Conservation (phyloP, 2,329 filamentous ascomycete species). For the Ophiostoma ulmi region DNA sequence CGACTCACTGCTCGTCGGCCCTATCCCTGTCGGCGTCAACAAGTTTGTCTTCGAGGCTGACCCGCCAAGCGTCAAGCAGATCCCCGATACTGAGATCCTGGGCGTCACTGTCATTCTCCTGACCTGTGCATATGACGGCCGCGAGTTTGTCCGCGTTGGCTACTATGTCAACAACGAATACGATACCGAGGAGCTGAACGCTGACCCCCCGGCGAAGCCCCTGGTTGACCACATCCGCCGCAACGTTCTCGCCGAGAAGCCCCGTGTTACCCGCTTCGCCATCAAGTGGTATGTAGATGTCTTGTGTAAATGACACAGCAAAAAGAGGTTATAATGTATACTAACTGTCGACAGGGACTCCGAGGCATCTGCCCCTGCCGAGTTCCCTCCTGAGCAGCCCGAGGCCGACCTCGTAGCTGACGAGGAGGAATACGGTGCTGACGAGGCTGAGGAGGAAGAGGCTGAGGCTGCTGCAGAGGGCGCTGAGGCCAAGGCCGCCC, state of each 20-base stretch:
- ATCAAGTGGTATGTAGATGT: constrained; percentile 80
- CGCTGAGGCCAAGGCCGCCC: constrained; percentile 16
- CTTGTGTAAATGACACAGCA: too few species aligned
- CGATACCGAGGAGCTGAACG: constrained; percentile 80
- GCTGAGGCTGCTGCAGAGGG: constrained; percentile 25
- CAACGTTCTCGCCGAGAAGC: constrained; percentile 94
- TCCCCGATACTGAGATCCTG: constrained; percentile 90
- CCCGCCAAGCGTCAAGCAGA: constrained; percentile 80
- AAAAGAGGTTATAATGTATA: not conserved
- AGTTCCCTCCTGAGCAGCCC: constrained; percentile 95
- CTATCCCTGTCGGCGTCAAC: constrained; percentile 96
- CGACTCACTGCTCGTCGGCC: constrained; percentile 90
- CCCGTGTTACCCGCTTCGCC: constrained; percentile 90
- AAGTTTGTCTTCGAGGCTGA: constrained; percentile 98
- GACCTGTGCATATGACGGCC: constrained; percentile 90
- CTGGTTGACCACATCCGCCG: constrained; percentile 86
- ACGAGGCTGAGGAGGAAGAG: constrained; percentile 65
- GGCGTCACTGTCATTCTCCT: constrained; percentile 96
- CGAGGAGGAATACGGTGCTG: constrained; percentile 84
- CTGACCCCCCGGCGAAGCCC: constrained; percentile 86
- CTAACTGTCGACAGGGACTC: constrained; percentile 64
- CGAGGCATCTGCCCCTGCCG: constrained; percentile 91
- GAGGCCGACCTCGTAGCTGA: constrained; percentile 84
- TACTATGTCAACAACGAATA: constrained; percentile 99
- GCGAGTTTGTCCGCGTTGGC: constrained; percentile 95